Evolutionary conservation across 1,139 yeast species (phyloP), one percentile per base, ranked within the genome.

Genomic region (Kurtzmaniella quercitrusa): DNA sequence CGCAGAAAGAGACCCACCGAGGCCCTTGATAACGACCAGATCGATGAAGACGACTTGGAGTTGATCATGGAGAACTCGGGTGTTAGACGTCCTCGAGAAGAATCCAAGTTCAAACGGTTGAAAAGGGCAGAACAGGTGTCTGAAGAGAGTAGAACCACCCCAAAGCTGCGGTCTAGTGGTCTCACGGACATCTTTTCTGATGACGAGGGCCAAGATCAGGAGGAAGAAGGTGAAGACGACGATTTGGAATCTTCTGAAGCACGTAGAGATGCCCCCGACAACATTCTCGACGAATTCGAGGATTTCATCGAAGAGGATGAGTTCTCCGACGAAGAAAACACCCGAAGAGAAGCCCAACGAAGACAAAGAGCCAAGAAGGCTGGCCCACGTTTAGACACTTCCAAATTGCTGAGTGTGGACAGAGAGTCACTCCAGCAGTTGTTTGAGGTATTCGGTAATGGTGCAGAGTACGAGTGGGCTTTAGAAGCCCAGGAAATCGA

Each of bases 221-320:
- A 59, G 5, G 67, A 57, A 16, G 75, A 57, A 10, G 61, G 48
- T n/a, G 66, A 50, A 10, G 62, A 62, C 12, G 64, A 62, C 19
- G 41, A 25, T 16, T 41, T 37, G 14, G 12, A 29, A 44, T 49
- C 16, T 42, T 37, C 47, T 34, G 47, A n/a, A 12, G 25, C 31
- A 17, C 16, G 36, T 15, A 29, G 33, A 10, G 45, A 43, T n/a
- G 45, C 38, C 11, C 16, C 36, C 48, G 31, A 69, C 33, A 66
- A 70, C 52, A 67, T 69, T 40, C 58, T 82, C 53, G 95, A 90
- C 58, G 98, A 93, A 61, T 83, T 93, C 57, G 98, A 90, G 59
- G 98, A 91, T 60, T 93, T 93, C 67, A 93, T 93, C 55, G 98
- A 91, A 63, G 98, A 93, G 51, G 98, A 93, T 62, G 97, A 91